Base-by-base conservation (phyloP, 495 filamentous ascomycete genomes). In the Penicillium alfredii region DNA sequence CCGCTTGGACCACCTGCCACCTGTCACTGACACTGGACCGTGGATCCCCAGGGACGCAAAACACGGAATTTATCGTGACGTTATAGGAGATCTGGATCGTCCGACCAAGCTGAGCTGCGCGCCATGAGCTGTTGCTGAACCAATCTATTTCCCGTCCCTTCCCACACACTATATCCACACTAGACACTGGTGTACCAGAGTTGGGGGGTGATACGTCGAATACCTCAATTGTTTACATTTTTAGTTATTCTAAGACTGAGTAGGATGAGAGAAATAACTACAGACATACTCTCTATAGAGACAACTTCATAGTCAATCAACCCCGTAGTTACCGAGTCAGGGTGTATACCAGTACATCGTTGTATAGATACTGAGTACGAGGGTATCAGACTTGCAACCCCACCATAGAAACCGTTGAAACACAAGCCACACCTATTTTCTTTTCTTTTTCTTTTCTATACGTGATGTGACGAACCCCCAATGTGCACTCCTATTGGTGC, bases 381-480 rank as follows among this genome's bases (percentile, higher is more conserved):
- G n/a, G n/a, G n/a, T n/a, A n/a, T 35, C 25, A 27, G 10, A 15
- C 32, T 5, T 17, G 33, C 40, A 34, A 35, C 44, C 45, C 44
- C 20, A 4, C 30, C 27, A 49, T 56, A 49, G 49, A 53, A 56
- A 53, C 52, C 52, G 52, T 56, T 56, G 45, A 47, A 52, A 31
- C 43, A 37, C 40, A 49, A 40, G 48, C 52, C 48, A 52, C 48
- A 54, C 47, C 47, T 40, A n/a, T n/a, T 40, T 47, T 48, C 49
- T 53, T 49, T 45, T 13, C 26, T 33, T 44, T 24, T 44, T 20
- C 25, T 19, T 19, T 38, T 29, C 15, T 27, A 16, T 38, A 27
- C 35, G 30, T 38, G 19, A 25, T 9, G 5, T 53, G 44, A 53
- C 44, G 44, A 55, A 50, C 48, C 38, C 34, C 36, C 26, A 19